Percentiles rank a stretch among this genome's conserved stretches.
Evolutionary conservation across 164 flowering plant species (phyloP).

Genomic region (Vitis labrusca): DNA sequence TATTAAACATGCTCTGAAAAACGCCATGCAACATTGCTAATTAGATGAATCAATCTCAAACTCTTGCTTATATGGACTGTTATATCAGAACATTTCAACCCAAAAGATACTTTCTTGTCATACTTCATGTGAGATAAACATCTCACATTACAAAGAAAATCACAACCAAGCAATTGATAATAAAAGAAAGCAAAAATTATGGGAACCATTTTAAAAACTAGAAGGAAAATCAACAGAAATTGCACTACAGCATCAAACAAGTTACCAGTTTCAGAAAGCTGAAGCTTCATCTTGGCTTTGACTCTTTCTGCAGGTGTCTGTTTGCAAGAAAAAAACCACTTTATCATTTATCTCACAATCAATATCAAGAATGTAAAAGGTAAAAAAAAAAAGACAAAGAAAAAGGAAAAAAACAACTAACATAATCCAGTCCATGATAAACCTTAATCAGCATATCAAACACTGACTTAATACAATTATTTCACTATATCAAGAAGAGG

Average conservation of each 20-base stretch:
- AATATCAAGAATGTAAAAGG: no score
- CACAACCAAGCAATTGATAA: no score
- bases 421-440: not conserved
- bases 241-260: not conserved
- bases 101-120: no score
- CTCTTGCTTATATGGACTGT: no score
- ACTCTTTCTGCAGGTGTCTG: slow-evolving; percentile 90
- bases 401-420: not conserved
- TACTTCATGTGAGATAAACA: no score
- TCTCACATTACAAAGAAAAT: no score
- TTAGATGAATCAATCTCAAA: no score
- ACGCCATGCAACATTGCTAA: not conserved
- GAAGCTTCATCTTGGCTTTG: slow-evolving; percentile 90
- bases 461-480: no score
- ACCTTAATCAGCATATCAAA: not conserved
- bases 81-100: no score
- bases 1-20: not conserved
- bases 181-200: not conserved
- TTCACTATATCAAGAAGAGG: no score
- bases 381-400: not conserved
- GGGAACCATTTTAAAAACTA: not conserved
- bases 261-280: slow-evolving; percentile 87
- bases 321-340: slow-evolving; percentile 11
- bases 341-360: not conserved
- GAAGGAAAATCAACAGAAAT: not conserved